phyloP scores from a whole-genome alignment of 1,139 yeast species.

The Taphrina flavorubra region DNA sequence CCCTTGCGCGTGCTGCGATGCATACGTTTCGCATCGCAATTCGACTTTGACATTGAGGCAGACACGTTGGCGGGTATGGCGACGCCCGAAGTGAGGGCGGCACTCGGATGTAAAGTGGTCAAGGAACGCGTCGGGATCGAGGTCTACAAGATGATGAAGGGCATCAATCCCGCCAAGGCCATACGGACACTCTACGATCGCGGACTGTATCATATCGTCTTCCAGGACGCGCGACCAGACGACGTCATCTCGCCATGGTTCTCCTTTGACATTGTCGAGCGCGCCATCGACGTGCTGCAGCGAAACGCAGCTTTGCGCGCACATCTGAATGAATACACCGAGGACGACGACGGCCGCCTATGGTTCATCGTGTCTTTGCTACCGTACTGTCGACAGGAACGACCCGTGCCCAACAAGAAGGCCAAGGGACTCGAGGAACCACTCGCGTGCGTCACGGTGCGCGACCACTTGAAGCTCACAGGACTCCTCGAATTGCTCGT shows the following conservation, averaged over 20 bases:
- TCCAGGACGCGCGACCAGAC: slow-evolving; percentile 29
- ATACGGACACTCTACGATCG: slow-evolving; percentile 47
- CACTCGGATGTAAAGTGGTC: slow-evolving; percentile 75
- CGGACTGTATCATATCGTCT: slow-evolving; percentile 47
- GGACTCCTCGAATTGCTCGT: slow-evolving; percentile 22
- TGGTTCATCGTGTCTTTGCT: slow-evolving; percentile 26
- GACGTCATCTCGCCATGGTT: neutral
- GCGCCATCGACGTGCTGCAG: neutral
- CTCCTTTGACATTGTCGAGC: slow-evolving; percentile 15
- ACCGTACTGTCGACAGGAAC: slow-evolving; percentile 17
- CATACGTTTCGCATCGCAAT: slow-evolving; percentile 82
- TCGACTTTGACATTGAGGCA: slow-evolving; percentile 67
- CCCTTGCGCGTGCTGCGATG: slow-evolving; percentile 86
- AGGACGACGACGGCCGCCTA: slow-evolving; percentile 31
- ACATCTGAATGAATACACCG: slow-evolving; percentile 12
- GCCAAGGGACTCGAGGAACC: slow-evolving; percentile 27
- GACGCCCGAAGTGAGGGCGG: slow-evolving; percentile 61
- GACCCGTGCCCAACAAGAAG: slow-evolving; percentile 21
- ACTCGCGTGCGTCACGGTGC: slow-evolving; percentile 27
- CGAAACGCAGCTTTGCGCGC: neutral
- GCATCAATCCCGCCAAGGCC: slow-evolving; percentile 50
- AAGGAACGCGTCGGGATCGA: slow-evolving; percentile 92
- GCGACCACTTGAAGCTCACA: slow-evolving; percentile 31
- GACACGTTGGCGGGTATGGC: slow-evolving; percentile 71
- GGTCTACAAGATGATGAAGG: slow-evolving; percentile 71